Conservation (phyloP, 129 eudicot species). For the Helianthus annuus region DNA sequence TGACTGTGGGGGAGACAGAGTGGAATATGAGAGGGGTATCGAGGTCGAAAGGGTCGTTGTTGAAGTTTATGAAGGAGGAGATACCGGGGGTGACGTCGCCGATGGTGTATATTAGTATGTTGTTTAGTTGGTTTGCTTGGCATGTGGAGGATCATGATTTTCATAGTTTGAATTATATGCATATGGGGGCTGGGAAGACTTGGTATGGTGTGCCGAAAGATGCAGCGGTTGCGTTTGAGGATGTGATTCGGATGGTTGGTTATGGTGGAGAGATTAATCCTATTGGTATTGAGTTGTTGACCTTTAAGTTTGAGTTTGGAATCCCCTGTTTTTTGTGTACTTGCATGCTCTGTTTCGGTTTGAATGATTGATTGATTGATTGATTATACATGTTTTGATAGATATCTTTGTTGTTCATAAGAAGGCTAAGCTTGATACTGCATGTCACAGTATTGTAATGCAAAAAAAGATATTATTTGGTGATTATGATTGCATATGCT, state of each 20-base stretch:
- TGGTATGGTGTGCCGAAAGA: conserved; percentile 98
- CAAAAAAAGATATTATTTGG: not conserved
- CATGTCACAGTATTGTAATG: conserved; percentile 14
- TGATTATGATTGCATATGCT: not conserved
- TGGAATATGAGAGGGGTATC: conserved; percentile 96
- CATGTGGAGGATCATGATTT: conserved; percentile 98
- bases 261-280: conserved; percentile 91
- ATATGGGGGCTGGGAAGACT: conserved; percentile 85
- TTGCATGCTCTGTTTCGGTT: conserved; percentile 29
- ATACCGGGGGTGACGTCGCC: conserved; percentile 99
- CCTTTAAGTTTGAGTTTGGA: not conserved
- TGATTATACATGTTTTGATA: not conserved
- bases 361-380: not conserved
- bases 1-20: conserved; percentile 79
- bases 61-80: conserved; percentile 91
- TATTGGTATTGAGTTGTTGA: conserved; percentile 57
- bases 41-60: conserved; percentile 68
- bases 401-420: not conserved
- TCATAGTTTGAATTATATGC: conserved; percentile 96
- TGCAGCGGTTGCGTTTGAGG: conserved; percentile 91
- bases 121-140: conserved; percentile 99
- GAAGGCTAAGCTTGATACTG: conserved; percentile 1
- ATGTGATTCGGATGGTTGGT: conserved; percentile 78
- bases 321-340: conserved; percentile 14
- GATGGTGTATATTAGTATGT: conserved; percentile 87